Base-by-base conservation (phyloP, 805 yeast species). In the Candida qinlingensis region DNA sequence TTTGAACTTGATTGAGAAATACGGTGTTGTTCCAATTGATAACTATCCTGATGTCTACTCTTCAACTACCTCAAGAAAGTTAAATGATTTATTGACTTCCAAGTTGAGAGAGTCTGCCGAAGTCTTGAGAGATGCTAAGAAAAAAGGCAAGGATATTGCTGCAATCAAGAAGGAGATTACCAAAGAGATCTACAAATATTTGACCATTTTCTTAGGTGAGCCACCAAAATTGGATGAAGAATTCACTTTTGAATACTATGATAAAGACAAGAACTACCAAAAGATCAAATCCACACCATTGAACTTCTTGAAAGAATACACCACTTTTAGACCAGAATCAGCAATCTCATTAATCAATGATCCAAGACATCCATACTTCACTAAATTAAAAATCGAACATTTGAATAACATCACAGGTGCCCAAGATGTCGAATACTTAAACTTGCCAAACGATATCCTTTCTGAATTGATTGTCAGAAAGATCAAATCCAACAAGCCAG, bases 101-200 rank as follows among this genome's bases (percentile, higher is more conserved):
- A 83, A 86, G 62, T 72, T 89, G 63, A 76, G 95, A 58, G 94
- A 87, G 67, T 86, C 73, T 66, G 96, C 91, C 11, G 81, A 85
- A 67, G 68, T 74, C 27, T 72, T 89, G 62, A 76, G 96, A 58
- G 57, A 52, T 10, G 46, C 44, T 34, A 53, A 51, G 30, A 12
- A 48, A 9, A 34, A 34, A 1, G 56, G 54, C 10, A 42, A 48
- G 30, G 61, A 56, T 19, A 45, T 49, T 13, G 41, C 44, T 10
- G 68, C 74, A 42, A 62, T 71, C 11, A 71, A 70, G 34, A 67
- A 73, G n/a, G 71, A 72, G 13, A 68, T 79, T 76, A 77, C 83
- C 65, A 72, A 76, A 61, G 83, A 80, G 56, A 69, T 87, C 37
- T 86, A 81, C 69, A 78, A 80, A 63, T 70, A 84, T 44, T 71